Evolutionary conservation across 768 basidiomycete species (phyloP).

Genomic region (Trametes meyenii): DNA sequence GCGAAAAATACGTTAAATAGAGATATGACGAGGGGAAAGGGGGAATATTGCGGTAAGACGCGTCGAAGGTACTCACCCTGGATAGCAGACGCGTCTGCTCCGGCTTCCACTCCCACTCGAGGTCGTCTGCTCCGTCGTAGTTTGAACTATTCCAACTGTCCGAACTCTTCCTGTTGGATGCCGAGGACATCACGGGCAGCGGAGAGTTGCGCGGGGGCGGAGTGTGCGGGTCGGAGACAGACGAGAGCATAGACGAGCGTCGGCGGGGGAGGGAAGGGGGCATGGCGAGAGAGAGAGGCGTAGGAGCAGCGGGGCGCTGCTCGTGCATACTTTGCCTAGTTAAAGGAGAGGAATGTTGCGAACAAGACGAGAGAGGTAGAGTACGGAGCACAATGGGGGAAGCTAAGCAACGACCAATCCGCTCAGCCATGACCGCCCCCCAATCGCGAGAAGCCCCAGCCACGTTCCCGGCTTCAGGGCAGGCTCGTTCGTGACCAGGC

Average conservation of each 20-base stretch:
- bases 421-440: slow-evolving; percentile 14
- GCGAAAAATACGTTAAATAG: slow-evolving; percentile 16
- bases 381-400: slow-evolving; percentile 31
- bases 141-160: slow-evolving; percentile 88
- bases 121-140: slow-evolving; percentile 60
- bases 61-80: slow-evolving; percentile 49
- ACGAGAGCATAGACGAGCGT: slow-evolving; percentile 53
- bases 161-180: slow-evolving; percentile 67
- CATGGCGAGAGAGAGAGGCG: slow-evolving; percentile 62
- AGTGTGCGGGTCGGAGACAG: slow-evolving; percentile 55
- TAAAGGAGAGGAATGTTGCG: slow-evolving; percentile 25
- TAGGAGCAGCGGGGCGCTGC: slow-evolving; percentile 50
- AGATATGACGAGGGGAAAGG: slow-evolving; percentile 10
- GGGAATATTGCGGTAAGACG: slow-evolving; percentile 3
- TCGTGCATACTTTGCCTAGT: slow-evolving; percentile 37
- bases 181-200: slow-evolving; percentile 50
- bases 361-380: slow-evolving; percentile 22
- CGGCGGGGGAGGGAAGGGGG: slow-evolving; percentile 57
- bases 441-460: slow-evolving; percentile 22
- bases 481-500: slow-evolving; percentile 21
- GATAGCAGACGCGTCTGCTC: slow-evolving; percentile 71
- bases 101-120: slow-evolving; percentile 71
- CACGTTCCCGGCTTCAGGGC: slow-evolving; percentile 25
- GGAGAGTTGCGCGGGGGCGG: slow-evolving; percentile 57
- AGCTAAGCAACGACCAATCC: slow-evolving; percentile 21